A percentile compares a stretch with the other conserved stretches of the same genome.
phyloP scores from a whole-genome alignment of 2,329 filamentous ascomycete species.

The Paramyrothecium sp. region DNA sequence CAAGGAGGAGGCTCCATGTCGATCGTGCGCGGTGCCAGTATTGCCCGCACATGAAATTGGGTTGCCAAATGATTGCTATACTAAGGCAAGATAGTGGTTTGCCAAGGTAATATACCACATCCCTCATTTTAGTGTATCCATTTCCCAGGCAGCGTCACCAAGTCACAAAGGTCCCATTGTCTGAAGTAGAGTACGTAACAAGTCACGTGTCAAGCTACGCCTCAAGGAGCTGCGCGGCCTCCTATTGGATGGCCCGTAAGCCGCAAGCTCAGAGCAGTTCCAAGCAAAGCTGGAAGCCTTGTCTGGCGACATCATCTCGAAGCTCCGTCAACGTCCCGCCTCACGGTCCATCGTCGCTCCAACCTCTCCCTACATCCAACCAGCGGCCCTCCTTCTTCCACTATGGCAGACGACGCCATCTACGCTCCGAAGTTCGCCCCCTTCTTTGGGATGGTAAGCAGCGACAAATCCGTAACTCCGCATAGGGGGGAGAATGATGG shows the following conservation, averaged over 20 bases:
- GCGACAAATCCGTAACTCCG: conserved; percentile 5
- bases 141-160: too few species aligned
- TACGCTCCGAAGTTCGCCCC: conserved; percentile 78
- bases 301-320: conserved; percentile 25
- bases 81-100: too few species aligned
- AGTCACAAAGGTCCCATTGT: too few species aligned
- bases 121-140: too few species aligned
- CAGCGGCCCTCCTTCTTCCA: conserved; percentile 19
- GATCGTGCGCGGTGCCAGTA: too few species aligned
- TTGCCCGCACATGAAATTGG: too few species aligned
- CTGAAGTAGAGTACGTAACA: too few species aligned
- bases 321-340: conserved; percentile 16
- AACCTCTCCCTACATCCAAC: conserved; percentile 14
- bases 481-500: conserved; percentile 14
- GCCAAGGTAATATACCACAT: too few species aligned
- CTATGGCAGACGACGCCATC: conserved; percentile 55
- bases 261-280: background rate
- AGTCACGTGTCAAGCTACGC: background rate
- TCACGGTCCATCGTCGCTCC: conserved; percentile 10
- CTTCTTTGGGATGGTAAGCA: conserved; percentile 82
- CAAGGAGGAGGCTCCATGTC: too few species aligned
- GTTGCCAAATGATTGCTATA: too few species aligned
- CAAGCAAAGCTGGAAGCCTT: background rate
- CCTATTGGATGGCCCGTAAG: background rate
- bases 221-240: background rate